Conservation (phyloP, 805 yeast species). For the Barnettozyma vustinii region DNA sequence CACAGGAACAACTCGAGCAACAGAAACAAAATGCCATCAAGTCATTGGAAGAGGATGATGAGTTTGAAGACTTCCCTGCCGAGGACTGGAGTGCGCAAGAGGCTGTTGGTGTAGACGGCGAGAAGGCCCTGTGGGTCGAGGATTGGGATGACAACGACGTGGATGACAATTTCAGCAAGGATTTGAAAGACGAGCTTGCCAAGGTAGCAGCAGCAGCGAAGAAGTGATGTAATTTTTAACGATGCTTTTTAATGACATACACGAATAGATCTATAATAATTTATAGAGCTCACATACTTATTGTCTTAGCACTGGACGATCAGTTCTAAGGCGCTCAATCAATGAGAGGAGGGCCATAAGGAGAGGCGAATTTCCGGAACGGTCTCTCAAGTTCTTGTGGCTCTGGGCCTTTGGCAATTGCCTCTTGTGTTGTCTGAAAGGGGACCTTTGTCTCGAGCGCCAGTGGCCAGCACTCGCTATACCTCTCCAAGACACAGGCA, state of each 20-base stretch:
- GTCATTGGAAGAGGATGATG: constrained; percentile 92
- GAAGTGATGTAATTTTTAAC: background rate
- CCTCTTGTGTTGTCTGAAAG: constrained; percentile 37
- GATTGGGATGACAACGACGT: constrained; percentile 97
- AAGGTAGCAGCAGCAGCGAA: constrained; percentile 21
- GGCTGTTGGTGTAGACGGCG: constrained; percentile 44
- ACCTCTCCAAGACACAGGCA: constrained; percentile 41
- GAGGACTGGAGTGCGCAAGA: constrained; percentile 75
- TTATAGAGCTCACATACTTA: too few relatives aligned
- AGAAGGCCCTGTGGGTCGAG: constrained; percentile 83
- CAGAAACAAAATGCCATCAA: constrained; percentile 37
- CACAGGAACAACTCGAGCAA: constrained; percentile 13
- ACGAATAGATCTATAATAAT: background rate
- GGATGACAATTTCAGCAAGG: constrained; percentile 80
- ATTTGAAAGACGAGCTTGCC: constrained; percentile 42
- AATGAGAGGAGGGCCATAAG: background rate
- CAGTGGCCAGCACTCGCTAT: constrained; percentile 42
- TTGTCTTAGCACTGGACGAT: background rate
- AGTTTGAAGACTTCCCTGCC: constrained; percentile 93
- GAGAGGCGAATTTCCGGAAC: background rate
- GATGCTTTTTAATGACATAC: background rate
- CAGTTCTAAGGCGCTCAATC: constrained; percentile 1
- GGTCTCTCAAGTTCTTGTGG: background rate
- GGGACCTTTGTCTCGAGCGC: constrained; percentile 41
- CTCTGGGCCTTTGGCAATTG: constrained; percentile 29